Base-by-base conservation (phyloP, 2,329 filamentous ascomycete genomes). In the Paecilomyces sp. region DNA sequence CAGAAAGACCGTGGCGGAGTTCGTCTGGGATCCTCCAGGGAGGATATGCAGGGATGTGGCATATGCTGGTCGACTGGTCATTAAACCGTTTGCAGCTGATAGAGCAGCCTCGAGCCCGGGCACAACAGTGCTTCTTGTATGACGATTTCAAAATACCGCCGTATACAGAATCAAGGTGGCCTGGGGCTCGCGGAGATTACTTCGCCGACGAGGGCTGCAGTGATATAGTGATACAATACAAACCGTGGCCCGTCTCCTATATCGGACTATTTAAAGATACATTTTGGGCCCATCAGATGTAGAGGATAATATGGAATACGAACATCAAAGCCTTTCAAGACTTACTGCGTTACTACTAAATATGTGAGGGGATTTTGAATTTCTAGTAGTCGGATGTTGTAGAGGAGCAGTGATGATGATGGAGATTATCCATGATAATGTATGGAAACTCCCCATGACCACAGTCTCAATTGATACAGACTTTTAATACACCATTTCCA, bases 11-110 rank as follows among this genome's bases (percentile, higher is more conserved):
- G 67, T 74, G n/a, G 68, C 70, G 6, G 74, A 75, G 58, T 67
- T 75, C 25, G 72, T 76, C 9, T 76, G 74, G 73, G 68, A 75
- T 64, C 71, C 71, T 18, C 74, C 74, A 1, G 62, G 61, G 36
- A 62, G 62, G n/a, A 53, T 62, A 30, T 65, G 66, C 55, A 64
- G 73, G 31, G 65, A 66, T 57, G 61, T 74, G 18, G 57, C 75
- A 11, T 54, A 30, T 13, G 60, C 62, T 18, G 69, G 70, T 2
- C 59, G 61, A 13, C 51, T 66, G 52, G 65, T 64, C 51, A 31
- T 61, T 54, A 56, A 61, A 18, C 58, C 59, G 3, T 47, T 55
- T 13, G 33, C 52, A n/a, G 52, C 28, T 15, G 41, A 47, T 15
- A 58, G 51, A 25, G 57, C 11, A 1, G 15, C 24, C 7, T 58